Evolutionary conservation across 257 asterid species (phyloP).

Genomic region (Vinca minor): DNA sequence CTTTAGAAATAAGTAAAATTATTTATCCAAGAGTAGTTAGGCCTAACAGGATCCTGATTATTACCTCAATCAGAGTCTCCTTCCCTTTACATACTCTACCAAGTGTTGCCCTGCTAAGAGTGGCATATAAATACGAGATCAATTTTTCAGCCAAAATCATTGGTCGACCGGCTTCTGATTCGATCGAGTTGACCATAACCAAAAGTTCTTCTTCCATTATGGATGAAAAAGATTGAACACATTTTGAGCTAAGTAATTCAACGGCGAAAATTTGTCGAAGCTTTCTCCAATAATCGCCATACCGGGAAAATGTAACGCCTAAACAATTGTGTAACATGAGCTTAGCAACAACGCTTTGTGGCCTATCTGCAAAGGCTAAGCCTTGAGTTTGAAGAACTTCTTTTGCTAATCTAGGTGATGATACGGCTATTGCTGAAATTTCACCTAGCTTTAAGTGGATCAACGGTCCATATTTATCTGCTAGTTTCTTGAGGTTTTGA

Average conservation of each 20-base stretch:
- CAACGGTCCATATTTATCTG: slow-evolving; percentile 17
- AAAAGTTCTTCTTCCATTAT: slow-evolving; percentile 10
- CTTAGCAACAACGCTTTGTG: background rate
- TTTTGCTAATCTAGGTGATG: too few relatives aligned
- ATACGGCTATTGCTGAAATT: too few relatives aligned
- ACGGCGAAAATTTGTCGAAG: slow-evolving; percentile 14
- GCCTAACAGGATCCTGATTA: too few relatives aligned
- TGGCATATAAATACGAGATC: background rate
- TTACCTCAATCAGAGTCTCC: background rate
- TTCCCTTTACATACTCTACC: background rate
- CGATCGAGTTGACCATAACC: background rate
- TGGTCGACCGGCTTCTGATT: background rate
- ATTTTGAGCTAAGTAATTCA: slow-evolving; percentile 10
- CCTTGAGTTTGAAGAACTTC: too few relatives aligned
- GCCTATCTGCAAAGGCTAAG: too few relatives aligned
- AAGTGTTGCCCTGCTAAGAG: background rate
- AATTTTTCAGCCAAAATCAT: background rate
- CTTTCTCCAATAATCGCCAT: slow-evolving; percentile 23
- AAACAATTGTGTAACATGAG: slow-evolving; percentile 5
- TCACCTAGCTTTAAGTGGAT: slow-evolving; percentile 21
- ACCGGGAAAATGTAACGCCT: slow-evolving; percentile 12
- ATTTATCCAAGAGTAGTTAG: too few relatives aligned
- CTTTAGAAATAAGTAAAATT: too few relatives aligned
- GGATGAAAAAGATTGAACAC: slow-evolving; percentile 8
- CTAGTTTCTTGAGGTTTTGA: slow-evolving; percentile 9